A percentile compares a stretch with the other conserved stretches of the same genome.
Evolutionary conservation across 768 basidiomycete species (phyloP).

Genomic region (Tremella fuciformis): DNA sequence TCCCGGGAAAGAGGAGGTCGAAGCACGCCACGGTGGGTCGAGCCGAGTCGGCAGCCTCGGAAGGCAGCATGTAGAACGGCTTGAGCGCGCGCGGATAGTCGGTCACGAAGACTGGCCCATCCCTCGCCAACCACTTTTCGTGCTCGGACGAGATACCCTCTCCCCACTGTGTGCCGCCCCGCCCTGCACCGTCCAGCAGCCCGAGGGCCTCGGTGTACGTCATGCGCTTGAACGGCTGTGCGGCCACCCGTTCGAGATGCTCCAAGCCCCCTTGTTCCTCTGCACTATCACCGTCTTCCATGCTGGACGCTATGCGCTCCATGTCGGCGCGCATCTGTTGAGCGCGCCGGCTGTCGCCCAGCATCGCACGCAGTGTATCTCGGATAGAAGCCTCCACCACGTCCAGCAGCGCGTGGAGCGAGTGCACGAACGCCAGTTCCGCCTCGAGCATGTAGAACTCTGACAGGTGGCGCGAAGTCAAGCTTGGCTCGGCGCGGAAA

Average conservation of each 20-base stretch:
- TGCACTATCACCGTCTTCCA: neutral
- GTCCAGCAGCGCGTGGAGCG: constrained; percentile 58
- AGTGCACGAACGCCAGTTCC: constrained; percentile 68
- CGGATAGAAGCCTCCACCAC: constrained; percentile 62
- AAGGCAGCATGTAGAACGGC: constrained; percentile 85
- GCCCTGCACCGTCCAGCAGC: constrained; percentile 55
- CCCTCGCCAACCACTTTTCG: constrained; percentile 75
- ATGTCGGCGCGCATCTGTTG: constrained; percentile 18
- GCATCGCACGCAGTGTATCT: constrained; percentile 48
- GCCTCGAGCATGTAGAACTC: constrained; percentile 99
- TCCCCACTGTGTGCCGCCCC: constrained; percentile 66
- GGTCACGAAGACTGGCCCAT: constrained; percentile 82
- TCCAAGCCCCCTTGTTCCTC: constrained; percentile 6
- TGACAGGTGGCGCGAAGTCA: constrained; percentile 85
- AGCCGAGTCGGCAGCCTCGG: constrained; percentile 45
- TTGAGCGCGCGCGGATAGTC: constrained; percentile 81
- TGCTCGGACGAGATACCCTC: constrained; percentile 78
- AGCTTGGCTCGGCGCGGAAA: constrained; percentile 87
- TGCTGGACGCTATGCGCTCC: neutral
- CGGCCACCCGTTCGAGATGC: constrained; percentile 51
- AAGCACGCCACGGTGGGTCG: constrained; percentile 81
- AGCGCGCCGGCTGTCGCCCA: constrained; percentile 16
- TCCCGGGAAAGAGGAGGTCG: constrained; percentile 79
- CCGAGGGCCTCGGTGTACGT: constrained; percentile 73
- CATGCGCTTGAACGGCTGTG: constrained; percentile 66